A percentile compares a stretch with the other conserved stretches of the same genome.
Evolutionary conservation across 2,329 filamentous ascomycete genomes (phyloP).

Genomic region (Hypocrella siamensis): DNA sequence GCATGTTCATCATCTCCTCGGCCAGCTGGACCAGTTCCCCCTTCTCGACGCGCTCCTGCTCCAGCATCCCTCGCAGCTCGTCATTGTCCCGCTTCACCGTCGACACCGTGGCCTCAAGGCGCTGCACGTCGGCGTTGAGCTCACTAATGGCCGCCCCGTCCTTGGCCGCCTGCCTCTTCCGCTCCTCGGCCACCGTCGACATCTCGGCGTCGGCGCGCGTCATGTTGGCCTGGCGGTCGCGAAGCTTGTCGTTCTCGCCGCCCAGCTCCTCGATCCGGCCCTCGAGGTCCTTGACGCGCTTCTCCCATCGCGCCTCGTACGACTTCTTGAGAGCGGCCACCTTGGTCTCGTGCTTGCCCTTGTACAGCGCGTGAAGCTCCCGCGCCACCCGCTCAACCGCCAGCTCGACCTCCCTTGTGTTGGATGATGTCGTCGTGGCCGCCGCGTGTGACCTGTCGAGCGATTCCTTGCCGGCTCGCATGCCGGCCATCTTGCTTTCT

Average conservation of each 20-base stretch:
- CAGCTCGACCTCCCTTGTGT: conserved; percentile 60
- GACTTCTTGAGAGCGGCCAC: conserved; percentile 76
- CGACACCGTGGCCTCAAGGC: conserved; percentile 55
- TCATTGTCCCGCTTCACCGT: conserved; percentile 57
- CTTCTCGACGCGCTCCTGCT: conserved; percentile 67
- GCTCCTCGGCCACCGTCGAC: conserved; percentile 29
- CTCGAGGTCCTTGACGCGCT: conserved; percentile 70
- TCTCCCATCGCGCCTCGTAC: conserved; percentile 80
- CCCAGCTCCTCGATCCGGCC: conserved; percentile 49
- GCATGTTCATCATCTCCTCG: conserved; percentile 69
- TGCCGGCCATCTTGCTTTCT: conserved; percentile 59
- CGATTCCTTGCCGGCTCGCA: conserved; percentile 47
- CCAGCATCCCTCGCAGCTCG: conserved; percentile 47
- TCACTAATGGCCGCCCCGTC: conserved; percentile 53
- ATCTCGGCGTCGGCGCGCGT: conserved; percentile 36
- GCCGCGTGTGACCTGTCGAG: conserved; percentile 22
- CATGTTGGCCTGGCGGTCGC: conserved; percentile 48
- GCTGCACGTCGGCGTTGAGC: conserved; percentile 58
- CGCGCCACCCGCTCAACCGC: conserved; percentile 84
- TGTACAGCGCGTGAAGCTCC: conserved; percentile 86
- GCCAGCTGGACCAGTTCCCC: conserved; percentile 67
- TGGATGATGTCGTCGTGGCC: conserved; percentile 13
- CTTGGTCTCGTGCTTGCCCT: conserved; percentile 94
- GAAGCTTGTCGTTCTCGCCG: conserved; percentile 62
- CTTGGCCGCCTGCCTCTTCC: conserved; percentile 41